Percentiles rank a stretch among this genome's conserved stretches.
phyloP scores from a whole-genome alignment of 2,329 filamentous ascomycete species.

The Leptographium wingfieldii region DNA sequence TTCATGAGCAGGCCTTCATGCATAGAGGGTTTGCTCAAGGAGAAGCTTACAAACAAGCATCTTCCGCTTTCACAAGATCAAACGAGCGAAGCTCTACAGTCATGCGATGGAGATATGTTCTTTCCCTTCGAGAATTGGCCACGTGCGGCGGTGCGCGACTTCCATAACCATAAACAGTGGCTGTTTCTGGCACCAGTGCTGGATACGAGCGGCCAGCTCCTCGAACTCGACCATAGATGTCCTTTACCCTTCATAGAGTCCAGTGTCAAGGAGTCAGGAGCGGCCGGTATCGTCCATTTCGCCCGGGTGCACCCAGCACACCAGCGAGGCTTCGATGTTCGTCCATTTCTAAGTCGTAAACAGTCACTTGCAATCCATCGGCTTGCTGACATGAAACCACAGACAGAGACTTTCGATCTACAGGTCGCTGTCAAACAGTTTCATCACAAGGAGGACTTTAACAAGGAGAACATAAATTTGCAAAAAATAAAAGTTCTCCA shows the following conservation, averaged over 20 bases:
- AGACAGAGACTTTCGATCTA: background rate
- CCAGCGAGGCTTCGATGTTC: background rate
- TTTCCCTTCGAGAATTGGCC: background rate
- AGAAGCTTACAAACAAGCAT: background rate
- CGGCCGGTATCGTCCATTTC: background rate
- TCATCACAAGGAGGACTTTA: background rate
- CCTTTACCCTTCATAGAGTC: background rate
- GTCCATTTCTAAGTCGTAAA: background rate
- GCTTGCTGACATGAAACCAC: background rate
- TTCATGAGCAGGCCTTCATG: background rate
- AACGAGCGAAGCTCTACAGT: background rate
- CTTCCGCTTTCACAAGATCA: background rate
- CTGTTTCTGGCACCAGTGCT: background rate
- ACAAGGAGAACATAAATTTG: background rate
- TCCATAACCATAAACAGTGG: background rate
- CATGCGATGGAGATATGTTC: background rate
- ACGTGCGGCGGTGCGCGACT: background rate
- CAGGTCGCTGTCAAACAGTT: background rate
- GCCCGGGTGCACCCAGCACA: background rate
- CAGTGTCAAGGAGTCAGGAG: background rate
- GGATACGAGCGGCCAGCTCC: background rate
- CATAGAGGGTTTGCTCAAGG: background rate
- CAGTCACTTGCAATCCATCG: background rate
- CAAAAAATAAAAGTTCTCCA: background rate
- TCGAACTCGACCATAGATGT: background rate